Evolutionary conservation across 768 basidiomycete genomes (phyloP).

Genomic region (Astraeus odoratus): DNA sequence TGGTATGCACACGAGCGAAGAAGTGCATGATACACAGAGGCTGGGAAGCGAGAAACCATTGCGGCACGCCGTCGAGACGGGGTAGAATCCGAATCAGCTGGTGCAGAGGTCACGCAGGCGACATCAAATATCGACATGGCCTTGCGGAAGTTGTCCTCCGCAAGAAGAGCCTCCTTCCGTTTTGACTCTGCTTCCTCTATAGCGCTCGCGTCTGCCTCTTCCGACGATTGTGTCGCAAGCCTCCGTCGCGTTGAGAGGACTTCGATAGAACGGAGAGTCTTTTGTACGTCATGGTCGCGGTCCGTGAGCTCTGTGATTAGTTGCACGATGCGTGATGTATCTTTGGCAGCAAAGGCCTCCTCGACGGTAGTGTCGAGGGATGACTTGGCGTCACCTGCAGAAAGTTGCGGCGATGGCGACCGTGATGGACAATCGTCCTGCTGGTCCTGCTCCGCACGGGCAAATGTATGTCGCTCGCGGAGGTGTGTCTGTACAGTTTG

Average conservation of each 20-base stretch:
- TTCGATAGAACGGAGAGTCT: constrained; percentile 37
- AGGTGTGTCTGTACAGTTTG: constrained; percentile 59
- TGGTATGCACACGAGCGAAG: constrained; percentile 57
- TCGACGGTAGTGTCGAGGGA: constrained; percentile 15
- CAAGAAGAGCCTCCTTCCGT: constrained; percentile 37
- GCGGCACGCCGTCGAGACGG: constrained; percentile 1
- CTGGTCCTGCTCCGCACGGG: constrained; percentile 18
- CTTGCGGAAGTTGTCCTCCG: constrained; percentile 64
- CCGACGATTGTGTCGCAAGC: constrained; percentile 17
- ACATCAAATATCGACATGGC: constrained; percentile 72
- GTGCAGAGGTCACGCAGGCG: constrained; percentile 31
- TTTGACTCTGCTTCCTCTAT: constrained; percentile 17
- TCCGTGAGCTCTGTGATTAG: constrained; percentile 57
- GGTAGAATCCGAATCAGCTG: constrained; percentile 12
- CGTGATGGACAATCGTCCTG: constrained; percentile 3
- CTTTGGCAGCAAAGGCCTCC: constrained; percentile 13
- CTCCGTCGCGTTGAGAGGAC: constrained; percentile 32
- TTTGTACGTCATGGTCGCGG: constrained; percentile 61
- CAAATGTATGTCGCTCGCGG: constrained; percentile 53
- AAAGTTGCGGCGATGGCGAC: constrained; percentile 24
- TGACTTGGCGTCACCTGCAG: constrained; percentile 9
- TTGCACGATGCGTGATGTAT: constrained; percentile 9
- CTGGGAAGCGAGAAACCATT: constrained; percentile 21
- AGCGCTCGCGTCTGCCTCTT: constrained; percentile 9
- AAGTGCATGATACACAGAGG: constrained; percentile 43